Evolutionary conservation across 306 rosid species (phyloP).

Genomic region (Cucurbita argyrosperma): DNA sequence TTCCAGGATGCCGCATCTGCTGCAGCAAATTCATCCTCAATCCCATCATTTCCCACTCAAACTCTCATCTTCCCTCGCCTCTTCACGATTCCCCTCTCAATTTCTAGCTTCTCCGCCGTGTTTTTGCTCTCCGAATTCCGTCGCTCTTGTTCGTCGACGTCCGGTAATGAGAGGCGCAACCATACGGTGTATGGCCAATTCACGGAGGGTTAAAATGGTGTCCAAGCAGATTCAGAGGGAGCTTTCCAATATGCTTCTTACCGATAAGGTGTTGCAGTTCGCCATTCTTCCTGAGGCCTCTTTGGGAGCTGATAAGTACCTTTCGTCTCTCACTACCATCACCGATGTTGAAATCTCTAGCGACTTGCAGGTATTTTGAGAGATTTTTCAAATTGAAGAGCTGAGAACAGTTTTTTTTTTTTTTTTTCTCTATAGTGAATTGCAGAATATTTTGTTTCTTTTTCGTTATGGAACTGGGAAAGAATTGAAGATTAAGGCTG

Average conservation of each 20-base stretch:
- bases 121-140: conserved; percentile 10
- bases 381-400: not conserved
- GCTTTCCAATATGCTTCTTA: conserved; percentile 77
- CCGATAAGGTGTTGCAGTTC: conserved; percentile 59
- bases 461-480: not conserved
- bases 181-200: conserved; percentile 74
- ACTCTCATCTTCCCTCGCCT: not conserved
- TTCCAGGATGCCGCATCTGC: conserved; percentile 25
- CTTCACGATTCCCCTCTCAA: conserved; percentile 7
- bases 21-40: conserved; percentile 13
- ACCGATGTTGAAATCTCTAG: conserved; percentile 74
- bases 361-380: conserved; percentile 59
- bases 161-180: conserved; percentile 10
- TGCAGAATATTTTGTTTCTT: not conserved
- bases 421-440: not conserved
- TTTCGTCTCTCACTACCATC: conserved; percentile 80
- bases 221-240: conserved; percentile 82
- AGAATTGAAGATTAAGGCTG: not conserved
- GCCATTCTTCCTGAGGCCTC: conserved; percentile 85
- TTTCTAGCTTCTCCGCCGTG: conserved; percentile 16
- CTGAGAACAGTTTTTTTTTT: not conserved
- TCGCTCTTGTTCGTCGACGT: not conserved
- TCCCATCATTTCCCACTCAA: not conserved
- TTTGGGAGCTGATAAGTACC: conserved; percentile 73
- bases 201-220: conserved; percentile 87